phyloP scores from a whole-genome alignment of 345 rosid genomes.

The Viola odorata region DNA sequence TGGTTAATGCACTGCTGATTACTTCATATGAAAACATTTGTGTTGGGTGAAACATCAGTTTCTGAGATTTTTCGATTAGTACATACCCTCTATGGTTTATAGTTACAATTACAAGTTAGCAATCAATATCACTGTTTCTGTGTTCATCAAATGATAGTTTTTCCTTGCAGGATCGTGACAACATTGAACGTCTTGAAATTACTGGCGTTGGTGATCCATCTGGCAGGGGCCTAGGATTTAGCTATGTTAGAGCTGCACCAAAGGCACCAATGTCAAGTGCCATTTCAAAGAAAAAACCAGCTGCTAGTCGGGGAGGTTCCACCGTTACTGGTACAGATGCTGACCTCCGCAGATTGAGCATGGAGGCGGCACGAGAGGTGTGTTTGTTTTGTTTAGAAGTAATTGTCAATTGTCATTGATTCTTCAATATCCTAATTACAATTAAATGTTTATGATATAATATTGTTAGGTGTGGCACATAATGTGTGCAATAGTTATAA shows the following conservation, averaged over 20 bases:
- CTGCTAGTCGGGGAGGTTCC: conserved; percentile 78
- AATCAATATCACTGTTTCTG: no score
- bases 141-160: not conserved
- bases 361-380: conserved; percentile 99
- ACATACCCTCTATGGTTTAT: no score
- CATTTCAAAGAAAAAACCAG: conserved; percentile 71
- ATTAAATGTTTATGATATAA: no score
- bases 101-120: no score
- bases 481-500: no score
- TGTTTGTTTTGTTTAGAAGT: no score
- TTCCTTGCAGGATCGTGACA: conserved; percentile 75
- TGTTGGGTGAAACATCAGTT: not conserved
- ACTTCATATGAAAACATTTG: not conserved
- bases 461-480: no score
- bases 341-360: conserved; percentile 94
- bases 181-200: conserved; percentile 94
- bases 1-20: no score
- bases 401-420: no score
- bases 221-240: conserved; percentile 95
- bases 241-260: conserved; percentile 85
- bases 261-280: conserved; percentile 84
- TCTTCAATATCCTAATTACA: no score
- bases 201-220: conserved; percentile 99
- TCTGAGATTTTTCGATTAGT: not conserved
- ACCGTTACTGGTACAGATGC: conserved; percentile 99